Evolutionary conservation across 495 filamentous ascomycete species (phyloP), one percentile per base, ranked within the genome.

Genomic region (Haplographium delicatum): DNA sequence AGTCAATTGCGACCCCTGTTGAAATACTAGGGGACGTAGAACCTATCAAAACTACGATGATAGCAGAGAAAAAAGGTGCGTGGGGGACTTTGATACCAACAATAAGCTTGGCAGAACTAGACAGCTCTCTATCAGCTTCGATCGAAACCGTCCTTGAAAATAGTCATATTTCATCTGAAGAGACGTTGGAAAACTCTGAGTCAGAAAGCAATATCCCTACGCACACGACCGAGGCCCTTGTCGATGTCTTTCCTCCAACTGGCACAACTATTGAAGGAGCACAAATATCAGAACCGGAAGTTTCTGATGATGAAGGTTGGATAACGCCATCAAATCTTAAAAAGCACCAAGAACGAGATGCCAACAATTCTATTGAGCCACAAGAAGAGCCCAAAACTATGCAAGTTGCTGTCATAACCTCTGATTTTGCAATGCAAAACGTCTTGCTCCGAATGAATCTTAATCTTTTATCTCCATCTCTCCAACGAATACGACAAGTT

Each of bases 401-500:
- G 57, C 80, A 90, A 62, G 88, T 85, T 9, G 94, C 89, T 8
- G 81, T 88, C 38, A 83, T 96, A 55, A 97, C 93, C 0, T 86
- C 85, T 50, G 93, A 99, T 73, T 96, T 86, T 70, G 91, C 93
- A 34, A 91, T 97, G 81, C 89, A 97, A 70, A 97, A 97, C 61
- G 88, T 96, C 18, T 72, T 91, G 2, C 74, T 99, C 8, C 88
- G 91, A 56, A 93, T 97, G 72, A 95, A 95, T 68, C 76, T 99
- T 24, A 89, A 95, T 61, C 81, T 99, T 6, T 72, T 99, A 18
- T 91, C 89, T 3, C 75, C 87, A 1, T 78, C 76, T 16, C 64
- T 96, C 6, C 76, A 85, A 44, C 81, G 88, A 47, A 83, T 99
- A 57, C 78, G 76, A 27, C 82, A 83, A 45, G 76, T 96, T 20